Evolutionary conservation across 2,329 filamentous ascomycete species (phyloP).

Genomic region (Monosporascus sp.): DNA sequence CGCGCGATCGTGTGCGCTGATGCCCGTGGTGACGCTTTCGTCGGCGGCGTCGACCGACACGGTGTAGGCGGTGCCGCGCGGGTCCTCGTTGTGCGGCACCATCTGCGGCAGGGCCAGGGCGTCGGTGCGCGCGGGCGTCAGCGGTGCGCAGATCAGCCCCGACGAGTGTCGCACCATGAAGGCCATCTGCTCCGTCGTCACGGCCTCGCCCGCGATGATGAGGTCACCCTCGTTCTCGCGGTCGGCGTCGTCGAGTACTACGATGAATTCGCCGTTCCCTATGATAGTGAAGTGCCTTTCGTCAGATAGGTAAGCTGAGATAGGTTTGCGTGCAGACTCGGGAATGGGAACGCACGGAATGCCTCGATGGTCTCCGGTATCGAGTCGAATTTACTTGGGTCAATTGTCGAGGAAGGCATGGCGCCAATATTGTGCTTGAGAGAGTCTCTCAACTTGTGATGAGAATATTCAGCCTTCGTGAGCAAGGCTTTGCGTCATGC

Average conservation of each 20-base stretch:
- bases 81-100: constrained; percentile 71
- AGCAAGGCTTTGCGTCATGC: not conserved
- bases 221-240: constrained; percentile 98
- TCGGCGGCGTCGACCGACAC: constrained; percentile 78
- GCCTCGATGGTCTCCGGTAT: constrained; percentile 61
- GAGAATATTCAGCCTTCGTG: too few relatives aligned
- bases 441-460: not conserved
- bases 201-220: constrained; percentile 81
- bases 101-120: constrained; percentile 81
- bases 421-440: constrained; percentile 12
- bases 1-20: constrained; percentile 81
- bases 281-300: constrained; percentile 6
- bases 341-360: constrained; percentile 47
- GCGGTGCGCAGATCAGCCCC: constrained; percentile 85
- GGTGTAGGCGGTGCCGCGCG: constrained; percentile 88
- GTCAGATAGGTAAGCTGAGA: constrained; percentile 4
- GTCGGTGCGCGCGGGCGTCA: constrained; percentile 63
- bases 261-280: constrained; percentile 85
- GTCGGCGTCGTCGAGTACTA: constrained; percentile 86
- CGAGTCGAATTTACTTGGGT: constrained; percentile 53
- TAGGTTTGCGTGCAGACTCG: constrained; percentile 2
- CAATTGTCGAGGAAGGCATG: constrained; percentile 49
- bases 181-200: constrained; percentile 87
- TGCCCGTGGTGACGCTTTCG: constrained; percentile 76
- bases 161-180: constrained; percentile 92